Base-by-base conservation (phyloP, 106 monocot genomes). In the Vanilla planifolia region DNA sequence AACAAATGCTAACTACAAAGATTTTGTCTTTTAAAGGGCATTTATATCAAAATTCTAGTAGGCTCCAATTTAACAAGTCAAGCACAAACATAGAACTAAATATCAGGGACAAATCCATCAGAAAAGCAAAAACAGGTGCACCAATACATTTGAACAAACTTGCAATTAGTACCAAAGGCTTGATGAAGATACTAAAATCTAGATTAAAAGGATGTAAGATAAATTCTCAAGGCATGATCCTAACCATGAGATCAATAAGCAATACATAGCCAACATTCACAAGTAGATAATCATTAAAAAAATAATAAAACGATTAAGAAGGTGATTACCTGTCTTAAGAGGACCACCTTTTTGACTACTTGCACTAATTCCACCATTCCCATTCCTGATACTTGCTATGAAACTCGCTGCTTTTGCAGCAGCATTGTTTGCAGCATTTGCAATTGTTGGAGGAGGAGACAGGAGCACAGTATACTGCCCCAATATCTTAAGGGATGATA, bases 321-420 rank as follows among this genome's bases (percentile, higher is more conserved):
- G n/a, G n/a, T 51, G 51, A 19, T 25, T 43, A 95, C 95, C 86
- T 84, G 90, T 78, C 79, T 80, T 83, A 45, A 67, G 34, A 67
- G 76, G 77, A 61, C 67, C 43, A 43, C 71, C 78, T 33, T 61
- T 78, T 25, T 59, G 73, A 59, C 24, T 48, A 41, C 40, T 48
- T 32, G 50, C 32, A 55, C 64, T 64, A 75, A 59, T 58, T 68
- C 64, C 73, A 33, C 51, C 37, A 62, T 23, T 59, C 25, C 77
- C 85, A 56, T 52, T 69, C 71, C 81, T 89, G 48, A 75, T 61
- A 51, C 80, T 75, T 48, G 72, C 77, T 46, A 86, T 41, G 36
- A 81, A 86, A 36, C 64, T 47, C 60, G 86, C 95, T 48, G 95
- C 90, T 76, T 87, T 95, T 71, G 77, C 27, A 68, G 95, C 95